These are phyloP conservation scores for Juncus inflexus DNA, from an alignment of 176 grass and related monocot species.

Conservation along the genomic window DNA sequence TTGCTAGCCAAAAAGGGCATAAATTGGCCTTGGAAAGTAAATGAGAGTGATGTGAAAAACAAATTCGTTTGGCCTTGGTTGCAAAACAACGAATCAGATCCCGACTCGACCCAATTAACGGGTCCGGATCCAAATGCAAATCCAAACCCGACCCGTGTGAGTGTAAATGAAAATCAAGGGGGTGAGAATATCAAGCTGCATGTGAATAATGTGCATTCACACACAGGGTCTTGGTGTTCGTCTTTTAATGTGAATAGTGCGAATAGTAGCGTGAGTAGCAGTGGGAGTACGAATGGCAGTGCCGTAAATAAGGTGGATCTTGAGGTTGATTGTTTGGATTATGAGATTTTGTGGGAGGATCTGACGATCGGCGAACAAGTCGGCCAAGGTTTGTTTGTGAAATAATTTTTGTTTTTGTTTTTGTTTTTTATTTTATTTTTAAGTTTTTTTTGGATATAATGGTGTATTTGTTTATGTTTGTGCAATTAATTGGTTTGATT, in stretches of 20 bases:
- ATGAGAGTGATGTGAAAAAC: slow-evolving; percentile 58
- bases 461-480: not conserved
- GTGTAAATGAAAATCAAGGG: slow-evolving; percentile 16
- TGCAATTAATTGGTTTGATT: not conserved
- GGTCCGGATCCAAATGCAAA: slow-evolving; percentile 41
- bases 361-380: slow-evolving; percentile 87
- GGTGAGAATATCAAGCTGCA: slow-evolving; percentile 26
- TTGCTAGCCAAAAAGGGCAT: slow-evolving; percentile 71
- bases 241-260: slow-evolving; percentile 91
- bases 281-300: slow-evolving; percentile 71
- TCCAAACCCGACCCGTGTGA: slow-evolving; percentile 17
- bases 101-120: slow-evolving; percentile 41
- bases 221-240: slow-evolving; percentile 68
- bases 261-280: slow-evolving; percentile 95
- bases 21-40: slow-evolving; percentile 92
- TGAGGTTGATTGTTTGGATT: slow-evolving; percentile 91
- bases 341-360: slow-evolving; percentile 99
- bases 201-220: slow-evolving; percentile 57
- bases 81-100: slow-evolving; percentile 64
- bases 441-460: not conserved
- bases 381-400: slow-evolving; percentile 70
- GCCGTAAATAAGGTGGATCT: slow-evolving; percentile 81
- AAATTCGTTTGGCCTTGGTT: slow-evolving; percentile 56
- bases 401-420: slow-evolving; percentile 22
- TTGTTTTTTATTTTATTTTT: slow-evolving; percentile 20